Base-by-base conservation (phyloP, 2,329 filamentous ascomycete genomes). In the Biscogniauxia sp. region DNA sequence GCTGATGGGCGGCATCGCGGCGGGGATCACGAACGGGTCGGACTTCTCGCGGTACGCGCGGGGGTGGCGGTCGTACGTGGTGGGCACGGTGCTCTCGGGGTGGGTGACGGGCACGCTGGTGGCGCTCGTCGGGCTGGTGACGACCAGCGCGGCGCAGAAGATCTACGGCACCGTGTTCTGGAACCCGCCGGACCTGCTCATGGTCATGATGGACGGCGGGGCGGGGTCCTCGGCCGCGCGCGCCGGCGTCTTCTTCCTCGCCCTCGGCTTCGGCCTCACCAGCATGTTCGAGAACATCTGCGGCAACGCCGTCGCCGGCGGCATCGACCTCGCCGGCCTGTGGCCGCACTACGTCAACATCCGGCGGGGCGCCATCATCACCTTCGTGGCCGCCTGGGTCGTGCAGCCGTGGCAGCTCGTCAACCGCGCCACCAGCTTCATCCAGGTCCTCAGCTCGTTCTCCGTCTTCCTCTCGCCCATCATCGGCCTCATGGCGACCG, bases 151-250 rank as follows among this genome's bases (percentile, higher is more conserved):
- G 1, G 75, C 79, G 54, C 76, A 77, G 37, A 74, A 76, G 52
- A 68, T 81, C 8, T 80, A 79, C 68, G 79, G 79, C 23, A 69
- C 76, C 15, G 78, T 81, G 45, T 74, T 79, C 61, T 82, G 79
- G 79, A 80, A 79, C 57, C 78, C 77, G 2, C 77, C 77, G 0
- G 77, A 80, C 56, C 69, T 80, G 0, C 69, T 80, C 2, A 75
- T 78, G 73, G 72, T 74, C 5, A 78, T 79, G 74, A 79, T 80
- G 75, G 73, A 78, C 72, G 63, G 70, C 37, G 78, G 78, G 0
- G 70, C 79, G 5, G 77, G 76, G 1, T 77, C 76, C 7, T 68
- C 68, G 5, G 67, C 59, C 6, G 58, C 69, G 9, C 64, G 72
- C 2, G 70, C 69, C 17, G 72, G 69, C 1, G 70, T 71, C 3